Conservation (phyloP, 345 rosid species). For the Arabidopsis arenosa region DNA sequence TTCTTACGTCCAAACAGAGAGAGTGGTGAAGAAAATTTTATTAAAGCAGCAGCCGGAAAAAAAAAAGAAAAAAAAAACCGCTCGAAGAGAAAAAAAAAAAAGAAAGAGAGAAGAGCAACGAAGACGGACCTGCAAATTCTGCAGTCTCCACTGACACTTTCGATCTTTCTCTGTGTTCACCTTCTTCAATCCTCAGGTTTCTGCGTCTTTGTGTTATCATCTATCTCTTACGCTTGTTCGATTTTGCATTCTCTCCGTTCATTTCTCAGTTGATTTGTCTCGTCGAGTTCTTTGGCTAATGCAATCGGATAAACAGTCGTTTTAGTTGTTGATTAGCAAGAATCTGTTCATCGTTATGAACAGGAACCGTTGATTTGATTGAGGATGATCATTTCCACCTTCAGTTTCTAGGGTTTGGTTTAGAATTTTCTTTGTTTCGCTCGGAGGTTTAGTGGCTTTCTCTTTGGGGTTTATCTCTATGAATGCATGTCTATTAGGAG, state of each 20-base stretch:
- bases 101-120: slow-evolving; percentile 39
- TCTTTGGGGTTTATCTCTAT: slow-evolving; percentile 20
- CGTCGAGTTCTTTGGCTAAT: slow-evolving; percentile 31
- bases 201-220: neutral
- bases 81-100: slow-evolving; percentile 32
- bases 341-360: slow-evolving; percentile 1
- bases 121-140: slow-evolving; percentile 49
- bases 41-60: slow-evolving; percentile 48
- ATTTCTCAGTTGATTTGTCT: slow-evolving; percentile 23
- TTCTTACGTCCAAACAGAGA: slow-evolving; percentile 36
- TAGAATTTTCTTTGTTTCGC: slow-evolving; percentile 2
- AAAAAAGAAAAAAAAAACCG: slow-evolving; percentile 21
- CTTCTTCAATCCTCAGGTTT: slow-evolving; percentile 40
- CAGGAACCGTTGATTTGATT: slow-evolving; percentile 22
- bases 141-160: slow-evolving; percentile 45
- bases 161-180: slow-evolving; percentile 38
- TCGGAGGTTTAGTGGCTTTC: slow-evolving; percentile 38
- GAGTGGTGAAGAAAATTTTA: slow-evolving; percentile 31
- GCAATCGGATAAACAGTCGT: slow-evolving; percentile 37
- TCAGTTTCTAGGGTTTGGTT: slow-evolving; percentile 44
- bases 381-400: slow-evolving; percentile 24
- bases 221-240: slow-evolving; percentile 21
- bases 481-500: slow-evolving; percentile 33
- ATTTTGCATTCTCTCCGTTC: slow-evolving; percentile 41
- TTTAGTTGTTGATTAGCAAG: neutral